phyloP scores from a whole-genome alignment of 306 rosid genomes.

The Spatholobus suberectus region DNA sequence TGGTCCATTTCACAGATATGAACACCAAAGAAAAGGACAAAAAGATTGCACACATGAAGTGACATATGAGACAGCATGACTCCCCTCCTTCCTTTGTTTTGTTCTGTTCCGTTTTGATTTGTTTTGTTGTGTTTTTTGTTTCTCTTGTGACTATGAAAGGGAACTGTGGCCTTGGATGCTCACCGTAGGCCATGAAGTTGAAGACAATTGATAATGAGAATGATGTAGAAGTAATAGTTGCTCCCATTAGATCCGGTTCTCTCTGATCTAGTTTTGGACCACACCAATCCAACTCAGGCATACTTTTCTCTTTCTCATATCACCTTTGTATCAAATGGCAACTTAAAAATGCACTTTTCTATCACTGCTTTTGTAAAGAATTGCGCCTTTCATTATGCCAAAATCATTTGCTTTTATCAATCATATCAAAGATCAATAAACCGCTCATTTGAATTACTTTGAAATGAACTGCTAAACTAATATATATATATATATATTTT shows the following conservation, averaged over 20 bases:
- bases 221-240: not conserved
- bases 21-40: conserved; percentile 41
- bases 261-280: conserved; percentile 39
- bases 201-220: conserved; percentile 24
- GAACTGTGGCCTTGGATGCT: conserved; percentile 46
- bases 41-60: conserved; percentile 26
- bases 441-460: not conserved
- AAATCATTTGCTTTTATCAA: conserved; percentile 38
- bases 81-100: conserved; percentile 7
- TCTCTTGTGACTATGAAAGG: conserved; percentile 22
- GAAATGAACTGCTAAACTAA: conserved; percentile 18
- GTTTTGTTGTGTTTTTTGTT: conserved; percentile 15
- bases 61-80: conserved; percentile 32
- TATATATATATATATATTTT: too few species aligned
- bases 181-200: conserved; percentile 28
- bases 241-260: not conserved
- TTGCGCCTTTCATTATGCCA: conserved; percentile 35
- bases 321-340: conserved; percentile 2
- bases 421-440: not conserved
- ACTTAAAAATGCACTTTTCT: conserved; percentile 13
- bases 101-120: not conserved
- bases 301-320: not conserved
- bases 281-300: not conserved
- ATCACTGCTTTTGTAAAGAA: conserved; percentile 19
- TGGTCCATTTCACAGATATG: conserved; percentile 35